Evolutionary conservation across 768 basidiomycete genomes (phyloP).

Genomic region (Tylopilus balloui): DNA sequence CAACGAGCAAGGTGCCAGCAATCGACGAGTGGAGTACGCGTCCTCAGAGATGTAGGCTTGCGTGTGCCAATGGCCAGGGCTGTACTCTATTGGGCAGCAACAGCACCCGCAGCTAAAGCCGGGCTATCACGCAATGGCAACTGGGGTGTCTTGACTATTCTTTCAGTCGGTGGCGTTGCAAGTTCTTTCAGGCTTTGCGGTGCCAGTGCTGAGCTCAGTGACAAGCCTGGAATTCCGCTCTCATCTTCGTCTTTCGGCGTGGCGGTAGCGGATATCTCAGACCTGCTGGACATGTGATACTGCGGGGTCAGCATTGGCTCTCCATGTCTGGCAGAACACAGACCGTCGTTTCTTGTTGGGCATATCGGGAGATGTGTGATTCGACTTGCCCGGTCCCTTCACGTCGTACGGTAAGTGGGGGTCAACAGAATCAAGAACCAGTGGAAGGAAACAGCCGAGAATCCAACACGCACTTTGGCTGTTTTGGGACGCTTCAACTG

Average conservation of each 20-base stretch:
- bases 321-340: conserved; percentile 34
- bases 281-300: conserved; percentile 38
- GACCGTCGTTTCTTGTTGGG: conserved; percentile 83
- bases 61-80: background rate
- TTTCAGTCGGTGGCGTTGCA: conserved; percentile 37
- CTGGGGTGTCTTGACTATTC: conserved; percentile 54
- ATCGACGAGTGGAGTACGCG: background rate
- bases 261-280: conserved; percentile 29
- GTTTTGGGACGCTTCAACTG: conserved; percentile 72
- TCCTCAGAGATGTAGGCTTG: conserved; percentile 8
- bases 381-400: conserved; percentile 61
- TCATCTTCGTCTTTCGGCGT: conserved; percentile 38
- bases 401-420: conserved; percentile 30
- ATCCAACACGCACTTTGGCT: conserved; percentile 42
- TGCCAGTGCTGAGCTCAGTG: conserved; percentile 28
- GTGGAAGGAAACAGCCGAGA: conserved; percentile 8
- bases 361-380: conserved; percentile 59
- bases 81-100: conserved; percentile 29
- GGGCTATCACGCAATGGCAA: conserved; percentile 59
- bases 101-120: conserved; percentile 45
- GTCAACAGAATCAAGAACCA: conserved; percentile 14
- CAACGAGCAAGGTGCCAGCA: background rate
- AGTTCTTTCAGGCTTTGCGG: conserved; percentile 35
- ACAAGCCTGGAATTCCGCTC: conserved; percentile 33
- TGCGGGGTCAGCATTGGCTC: conserved; percentile 27